Base-by-base conservation (phyloP, 768 basidiomycete species). In the Suillus hirtellus region DNA sequence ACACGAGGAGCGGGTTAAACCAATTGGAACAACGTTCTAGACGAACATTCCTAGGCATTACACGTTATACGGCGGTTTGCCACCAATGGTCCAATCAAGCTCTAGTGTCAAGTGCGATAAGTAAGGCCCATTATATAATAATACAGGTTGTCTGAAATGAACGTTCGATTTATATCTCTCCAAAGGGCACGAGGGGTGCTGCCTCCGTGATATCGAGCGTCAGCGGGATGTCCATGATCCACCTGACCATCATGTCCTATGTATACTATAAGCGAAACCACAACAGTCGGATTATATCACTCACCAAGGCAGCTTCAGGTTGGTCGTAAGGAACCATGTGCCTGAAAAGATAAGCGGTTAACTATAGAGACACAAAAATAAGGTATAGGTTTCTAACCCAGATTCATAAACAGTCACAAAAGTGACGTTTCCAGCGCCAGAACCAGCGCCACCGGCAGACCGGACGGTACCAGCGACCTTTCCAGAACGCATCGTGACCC, bases 301-400 rank as follows among this genome's bases (percentile, higher is more conserved):
- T 56, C 69, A 89, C 93, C 72, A 94, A 77, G 52, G 94, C 86
- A 46, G 88, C 95, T 70, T 92, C 90, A 1, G 95, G 90, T 71
- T 96, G 93, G 75, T 98, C 93, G 70, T 83, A 88, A 5, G 95
- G 94, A 9, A 93, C 93, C 93, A 95, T 91, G 72, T 94, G 92
- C 42, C 92, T 92, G 68, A 7, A 63, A 65, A 65, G 52, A 61
- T 54, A 46, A 61, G 58, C n/a, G 35, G 60, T 49, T 56, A 24
- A 49, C 59, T 21, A 43, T 50, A 59, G 34, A 50, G 27, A 60
- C 31, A 34, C 2, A 50, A 56, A 61, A 15, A 6, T 31, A 50
- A 49, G 19, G 42, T 21, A n/a, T 24, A 31, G 15, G 49, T 62
- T 35, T 9, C 88, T 67, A 75, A 95, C 83, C 95, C 95, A 35